phyloP scores from a whole-genome alignment of 768 basidiomycete genomes.

The Rubroboletus satanas region DNA sequence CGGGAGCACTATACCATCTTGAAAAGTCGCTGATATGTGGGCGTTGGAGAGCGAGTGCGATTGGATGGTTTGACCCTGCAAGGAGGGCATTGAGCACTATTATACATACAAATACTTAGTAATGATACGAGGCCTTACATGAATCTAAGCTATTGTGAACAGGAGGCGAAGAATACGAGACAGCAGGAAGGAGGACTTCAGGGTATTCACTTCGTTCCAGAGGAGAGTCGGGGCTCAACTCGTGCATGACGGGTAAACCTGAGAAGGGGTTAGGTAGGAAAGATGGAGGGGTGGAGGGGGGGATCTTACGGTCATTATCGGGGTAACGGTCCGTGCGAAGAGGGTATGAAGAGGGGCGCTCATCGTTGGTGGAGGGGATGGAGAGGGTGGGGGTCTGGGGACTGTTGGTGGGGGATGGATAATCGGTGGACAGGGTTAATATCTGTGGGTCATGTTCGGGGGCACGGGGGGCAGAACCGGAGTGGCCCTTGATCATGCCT shows the following conservation, averaged over 20 bases:
- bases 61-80: constrained; percentile 41
- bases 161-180: constrained; percentile 32
- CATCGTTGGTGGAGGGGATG: constrained; percentile 38
- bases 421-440: constrained; percentile 45
- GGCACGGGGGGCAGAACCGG: constrained; percentile 60
- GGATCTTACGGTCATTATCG: constrained; percentile 28
- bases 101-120: constrained; percentile 66
- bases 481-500: constrained; percentile 88
- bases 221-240: constrained; percentile 32
- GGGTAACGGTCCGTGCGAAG: constrained; percentile 28
- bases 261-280: not conserved
- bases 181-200: constrained; percentile 31
- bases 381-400: constrained; percentile 49
- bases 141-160: constrained; percentile 55
- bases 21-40: constrained; percentile 30
- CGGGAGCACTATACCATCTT: constrained; percentile 9
- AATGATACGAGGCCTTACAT: constrained; percentile 74
- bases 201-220: constrained; percentile 29
- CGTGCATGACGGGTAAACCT: constrained; percentile 32
- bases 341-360: constrained; percentile 36
- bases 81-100: constrained; percentile 60
- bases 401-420: constrained; percentile 37
- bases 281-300: not conserved
- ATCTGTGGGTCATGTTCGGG: constrained; percentile 55
- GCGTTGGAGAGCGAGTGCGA: constrained; percentile 24